Evolutionary conservation across 352 stramenopile species (phyloP).

Genomic region (Nannochloropsis limnetica): DNA sequence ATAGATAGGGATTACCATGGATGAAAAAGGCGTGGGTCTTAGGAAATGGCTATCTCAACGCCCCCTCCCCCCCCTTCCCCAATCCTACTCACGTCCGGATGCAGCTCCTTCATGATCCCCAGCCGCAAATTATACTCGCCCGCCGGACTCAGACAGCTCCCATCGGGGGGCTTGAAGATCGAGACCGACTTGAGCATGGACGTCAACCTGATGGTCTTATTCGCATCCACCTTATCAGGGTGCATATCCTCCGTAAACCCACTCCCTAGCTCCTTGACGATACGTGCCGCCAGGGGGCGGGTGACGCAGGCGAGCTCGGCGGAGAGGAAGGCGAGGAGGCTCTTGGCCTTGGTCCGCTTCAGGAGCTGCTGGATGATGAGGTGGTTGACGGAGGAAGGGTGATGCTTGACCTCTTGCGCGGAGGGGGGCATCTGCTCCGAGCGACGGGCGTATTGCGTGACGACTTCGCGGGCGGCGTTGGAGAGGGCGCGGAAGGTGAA

Average conservation of each 20-base stretch:
- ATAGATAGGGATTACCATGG: too few species aligned
- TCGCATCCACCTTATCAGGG: conserved; percentile 40
- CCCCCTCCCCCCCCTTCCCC: neutral
- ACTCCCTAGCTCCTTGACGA: conserved; percentile 45
- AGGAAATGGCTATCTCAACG: too few species aligned
- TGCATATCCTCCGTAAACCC: conserved; percentile 38
- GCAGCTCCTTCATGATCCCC: conserved; percentile 68
- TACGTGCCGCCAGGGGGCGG: conserved; percentile 40
- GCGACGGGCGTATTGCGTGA: conserved; percentile 48
- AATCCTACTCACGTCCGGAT: conserved; percentile 56
- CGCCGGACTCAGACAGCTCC: conserved; percentile 63
- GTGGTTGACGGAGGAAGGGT: conserved; percentile 55
- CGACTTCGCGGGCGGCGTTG: conserved; percentile 40
- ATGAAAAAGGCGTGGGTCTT: too few species aligned
- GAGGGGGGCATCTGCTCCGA: conserved; percentile 49
- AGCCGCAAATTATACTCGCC: conserved; percentile 80
- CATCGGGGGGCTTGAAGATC: conserved; percentile 67
- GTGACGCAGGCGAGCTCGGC: conserved; percentile 49
- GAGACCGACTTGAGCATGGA: conserved; percentile 53
- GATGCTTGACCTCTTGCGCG: conserved; percentile 54
- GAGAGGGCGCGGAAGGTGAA: conserved; percentile 55
- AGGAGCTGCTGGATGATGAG: conserved; percentile 55
- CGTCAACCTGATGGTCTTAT: conserved; percentile 43
- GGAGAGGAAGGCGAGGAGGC: conserved; percentile 44
- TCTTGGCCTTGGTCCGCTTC: conserved; percentile 42